These are phyloP conservation scores for Mortierella alpina DNA, from an alignment of 192 early-diverging fungal species.

Conservation along the genomic window DNA sequence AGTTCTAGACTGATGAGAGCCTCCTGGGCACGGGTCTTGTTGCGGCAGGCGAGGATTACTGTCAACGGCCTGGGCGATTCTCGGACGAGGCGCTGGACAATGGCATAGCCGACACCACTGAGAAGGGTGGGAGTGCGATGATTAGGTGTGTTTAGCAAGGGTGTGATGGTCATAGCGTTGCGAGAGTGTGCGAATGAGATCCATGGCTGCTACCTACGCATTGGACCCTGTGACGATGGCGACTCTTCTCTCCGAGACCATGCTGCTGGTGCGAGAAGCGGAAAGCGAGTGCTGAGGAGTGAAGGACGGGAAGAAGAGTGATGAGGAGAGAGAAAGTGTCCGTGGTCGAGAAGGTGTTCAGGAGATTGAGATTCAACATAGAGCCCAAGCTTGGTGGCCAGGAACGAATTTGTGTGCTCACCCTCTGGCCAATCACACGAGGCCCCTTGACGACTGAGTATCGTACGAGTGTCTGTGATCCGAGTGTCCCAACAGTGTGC, in stretches of 20 bases:
- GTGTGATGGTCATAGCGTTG: background rate
- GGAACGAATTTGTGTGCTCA: too few species aligned
- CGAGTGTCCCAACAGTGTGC: too few species aligned
- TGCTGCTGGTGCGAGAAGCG: background rate
- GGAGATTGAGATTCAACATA: too few species aligned
- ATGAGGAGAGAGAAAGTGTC: background rate
- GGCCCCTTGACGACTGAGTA: too few species aligned
- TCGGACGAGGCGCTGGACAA: conserved; percentile 60
- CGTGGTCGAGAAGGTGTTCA: too few species aligned
- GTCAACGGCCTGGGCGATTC: conserved; percentile 41
- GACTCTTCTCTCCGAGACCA: conserved; percentile 28
- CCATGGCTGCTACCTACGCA: conserved; percentile 15
- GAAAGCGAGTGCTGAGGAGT: background rate
- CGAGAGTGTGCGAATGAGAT: background rate
- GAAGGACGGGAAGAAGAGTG: background rate
- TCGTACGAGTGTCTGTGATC: too few species aligned
- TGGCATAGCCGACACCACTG: conserved; percentile 65
- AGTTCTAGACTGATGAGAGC: conserved; percentile 47
- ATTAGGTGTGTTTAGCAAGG: background rate
- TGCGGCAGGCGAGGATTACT: conserved; percentile 66
- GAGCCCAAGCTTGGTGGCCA: too few species aligned
- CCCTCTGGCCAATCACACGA: too few species aligned
- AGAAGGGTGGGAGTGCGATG: background rate
- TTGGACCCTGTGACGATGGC: conserved; percentile 67
- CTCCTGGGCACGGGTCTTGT: conserved; percentile 51